Conservation (phyloP, 2,329 filamentous ascomycete genomes). For the Fusarium piperis region DNA sequence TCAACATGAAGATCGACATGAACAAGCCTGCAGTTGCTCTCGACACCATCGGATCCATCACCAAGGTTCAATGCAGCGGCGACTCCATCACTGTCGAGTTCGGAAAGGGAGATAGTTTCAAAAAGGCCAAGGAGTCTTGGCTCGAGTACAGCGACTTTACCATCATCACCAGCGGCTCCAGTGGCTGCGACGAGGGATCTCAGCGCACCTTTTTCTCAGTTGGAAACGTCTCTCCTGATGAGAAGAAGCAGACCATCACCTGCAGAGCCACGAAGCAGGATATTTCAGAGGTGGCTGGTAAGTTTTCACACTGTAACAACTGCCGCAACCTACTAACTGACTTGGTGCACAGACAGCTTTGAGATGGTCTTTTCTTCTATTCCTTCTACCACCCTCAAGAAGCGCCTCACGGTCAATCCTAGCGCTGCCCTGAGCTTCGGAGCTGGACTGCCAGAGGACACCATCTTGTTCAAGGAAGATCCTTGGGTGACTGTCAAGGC, state of each 20-base stretch:
- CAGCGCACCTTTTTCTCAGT: constrained; percentile 53
- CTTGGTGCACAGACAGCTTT: not conserved
- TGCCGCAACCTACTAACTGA: not conserved
- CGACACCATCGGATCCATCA: constrained; percentile 21
- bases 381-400: constrained; percentile 9
- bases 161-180: constrained; percentile 55
- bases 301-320: not conserved
- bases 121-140: constrained; percentile 21
- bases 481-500: constrained; percentile 22
- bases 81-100: constrained; percentile 21
- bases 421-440: constrained; percentile 15
- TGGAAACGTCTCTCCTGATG: constrained; percentile 42
- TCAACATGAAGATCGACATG: constrained; percentile 29
- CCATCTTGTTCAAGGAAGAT: constrained; percentile 15
- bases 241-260: constrained; percentile 39
- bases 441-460: constrained; percentile 3
- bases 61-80: constrained; percentile 15
- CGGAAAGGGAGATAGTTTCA: constrained; percentile 8
- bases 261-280: not conserved
- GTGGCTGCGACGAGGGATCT: constrained; percentile 51
- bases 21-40: constrained; percentile 27
- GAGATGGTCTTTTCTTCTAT: constrained; percentile 29
- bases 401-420: constrained; percentile 8
- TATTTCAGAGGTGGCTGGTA: not conserved
- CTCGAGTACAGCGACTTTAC: constrained; percentile 40